Evolutionary conservation across 2,329 filamentous ascomycete species (phyloP).

Genomic region (Ceratocystis diversiconidia): DNA sequence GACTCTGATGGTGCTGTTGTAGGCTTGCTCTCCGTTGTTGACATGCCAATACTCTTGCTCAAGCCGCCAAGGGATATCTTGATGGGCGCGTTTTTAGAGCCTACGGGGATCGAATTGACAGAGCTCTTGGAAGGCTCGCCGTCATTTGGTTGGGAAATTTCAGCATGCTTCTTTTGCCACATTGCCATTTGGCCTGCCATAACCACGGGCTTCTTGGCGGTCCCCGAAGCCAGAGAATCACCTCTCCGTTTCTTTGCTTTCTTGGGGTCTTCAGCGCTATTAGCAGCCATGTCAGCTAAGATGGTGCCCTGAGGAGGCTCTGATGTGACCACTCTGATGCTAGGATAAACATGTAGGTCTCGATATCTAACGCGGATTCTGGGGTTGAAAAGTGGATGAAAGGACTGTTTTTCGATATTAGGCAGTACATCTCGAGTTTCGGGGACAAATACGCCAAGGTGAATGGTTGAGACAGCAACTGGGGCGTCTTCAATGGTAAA

Average conservation of each 20-base stretch:
- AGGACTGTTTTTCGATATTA: conserved; percentile 49
- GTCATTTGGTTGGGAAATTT: conserved; percentile 23
- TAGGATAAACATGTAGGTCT: conserved; percentile 59
- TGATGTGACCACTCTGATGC: conserved; percentile 44
- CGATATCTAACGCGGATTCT: conserved; percentile 58
- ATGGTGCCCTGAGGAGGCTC: conserved; percentile 23
- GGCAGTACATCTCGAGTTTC: conserved; percentile 44
- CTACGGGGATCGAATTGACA: conserved; percentile 8
- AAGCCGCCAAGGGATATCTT: conserved; percentile 24
- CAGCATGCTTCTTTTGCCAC: conserved; percentile 33
- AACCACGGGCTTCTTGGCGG: conserved; percentile 28
- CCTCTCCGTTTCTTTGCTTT: conserved; percentile 42
- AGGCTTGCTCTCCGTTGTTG: conserved; percentile 2
- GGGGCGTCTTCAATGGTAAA: conserved; percentile 66
- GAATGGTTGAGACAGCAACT: conserved; percentile 59
- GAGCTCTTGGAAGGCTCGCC: conserved; percentile 7
- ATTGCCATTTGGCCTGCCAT: conserved; percentile 33
- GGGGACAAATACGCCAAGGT: conserved; percentile 72
- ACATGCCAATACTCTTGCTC: conserved; percentile 7
- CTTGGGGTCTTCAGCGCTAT: conserved; percentile 23
- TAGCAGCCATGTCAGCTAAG: conserved; percentile 21
- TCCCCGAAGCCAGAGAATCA: conserved; percentile 26
- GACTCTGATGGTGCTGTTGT: not conserved
- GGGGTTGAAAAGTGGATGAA: conserved; percentile 55
- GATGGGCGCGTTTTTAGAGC: conserved; percentile 20